Percentiles rank a stretch among this genome's conserved stretches.
These are phyloP conservation scores for Aphanomyces invadans DNA, from an alignment of 352 stramenopile species.

Conservation along the genomic window DNA sequence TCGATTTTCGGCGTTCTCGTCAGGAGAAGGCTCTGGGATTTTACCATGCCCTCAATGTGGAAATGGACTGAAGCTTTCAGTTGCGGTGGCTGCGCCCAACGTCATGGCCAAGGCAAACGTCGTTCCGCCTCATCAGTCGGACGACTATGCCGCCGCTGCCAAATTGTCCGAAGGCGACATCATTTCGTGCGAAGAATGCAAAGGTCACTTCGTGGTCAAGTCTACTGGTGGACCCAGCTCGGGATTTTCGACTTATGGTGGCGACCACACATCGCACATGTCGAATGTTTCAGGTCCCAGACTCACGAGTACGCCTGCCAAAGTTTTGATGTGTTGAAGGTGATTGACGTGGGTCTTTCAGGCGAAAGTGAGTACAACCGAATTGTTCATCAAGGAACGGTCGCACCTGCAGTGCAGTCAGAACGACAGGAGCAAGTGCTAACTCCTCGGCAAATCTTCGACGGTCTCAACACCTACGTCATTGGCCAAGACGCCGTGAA, in stretches of 20 bases:
- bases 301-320: background rate
- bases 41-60: slow-evolving; percentile 65
- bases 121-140: background rate
- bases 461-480: slow-evolving; percentile 94
- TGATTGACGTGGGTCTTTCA: slow-evolving; percentile 27
- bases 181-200: slow-evolving; percentile 64
- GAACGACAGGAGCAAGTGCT: slow-evolving; percentile 38
- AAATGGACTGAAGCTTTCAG: slow-evolving; percentile 39
- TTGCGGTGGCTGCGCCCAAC: background rate
- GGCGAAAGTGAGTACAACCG: slow-evolving; percentile 11
- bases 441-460: slow-evolving; percentile 91
- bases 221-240: slow-evolving; percentile 13
- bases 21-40: background rate
- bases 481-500: slow-evolving; percentile 97
- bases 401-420: background rate
- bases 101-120: background rate
- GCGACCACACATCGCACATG: slow-evolving; percentile 22
- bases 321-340: slow-evolving; percentile 35
- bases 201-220: slow-evolving; percentile 66
- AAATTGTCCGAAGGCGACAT: slow-evolving; percentile 51
- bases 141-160: background rate
- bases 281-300: slow-evolving; percentile 7
- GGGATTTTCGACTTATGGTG: background rate
- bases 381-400: background rate
- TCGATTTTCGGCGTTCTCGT: background rate